A percentile compares a stretch with the other conserved stretches of the same genome.
These are phyloP conservation scores for Pseudogymnoascus sp. DNA, from an alignment of 2,329 filamentous ascomycete genomes.

Conservation along the genomic window DNA sequence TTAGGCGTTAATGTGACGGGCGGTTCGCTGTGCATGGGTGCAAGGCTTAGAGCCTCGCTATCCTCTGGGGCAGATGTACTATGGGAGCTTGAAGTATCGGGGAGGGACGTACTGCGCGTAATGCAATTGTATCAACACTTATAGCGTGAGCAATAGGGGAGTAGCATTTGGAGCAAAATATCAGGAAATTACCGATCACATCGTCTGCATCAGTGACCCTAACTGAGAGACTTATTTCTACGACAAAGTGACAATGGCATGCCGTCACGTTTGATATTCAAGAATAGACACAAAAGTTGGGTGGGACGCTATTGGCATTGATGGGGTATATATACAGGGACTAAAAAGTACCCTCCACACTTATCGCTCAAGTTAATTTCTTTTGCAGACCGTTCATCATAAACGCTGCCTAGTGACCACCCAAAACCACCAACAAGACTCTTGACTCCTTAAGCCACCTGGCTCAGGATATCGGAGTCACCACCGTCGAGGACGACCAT, in stretches of 20 bases:
- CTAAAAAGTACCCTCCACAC: conserved; percentile 1
- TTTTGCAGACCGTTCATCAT: neutral
- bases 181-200: neutral
- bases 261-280: neutral
- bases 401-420: conserved; percentile 1
- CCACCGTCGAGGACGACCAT: conserved; percentile 96
- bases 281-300: neutral
- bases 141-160: neutral
- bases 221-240: neutral
- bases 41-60: neutral
- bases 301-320: conserved; percentile 8
- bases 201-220: neutral
- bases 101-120: neutral
- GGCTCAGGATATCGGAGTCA: conserved; percentile 94
- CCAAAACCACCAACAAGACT: neutral
- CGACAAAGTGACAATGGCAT: neutral
- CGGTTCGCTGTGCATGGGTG: neutral
- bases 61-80: neutral
- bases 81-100: neutral
- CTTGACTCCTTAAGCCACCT: conserved; percentile 54
- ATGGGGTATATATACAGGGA: conserved; percentile 7
- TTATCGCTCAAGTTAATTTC: conserved; percentile 7
- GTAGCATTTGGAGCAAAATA: neutral
- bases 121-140: neutral
- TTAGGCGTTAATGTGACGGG: neutral